Evolutionary conservation across 2,329 filamentous ascomycete genomes (phyloP).

Genomic region (Aspergillus sp.): DNA sequence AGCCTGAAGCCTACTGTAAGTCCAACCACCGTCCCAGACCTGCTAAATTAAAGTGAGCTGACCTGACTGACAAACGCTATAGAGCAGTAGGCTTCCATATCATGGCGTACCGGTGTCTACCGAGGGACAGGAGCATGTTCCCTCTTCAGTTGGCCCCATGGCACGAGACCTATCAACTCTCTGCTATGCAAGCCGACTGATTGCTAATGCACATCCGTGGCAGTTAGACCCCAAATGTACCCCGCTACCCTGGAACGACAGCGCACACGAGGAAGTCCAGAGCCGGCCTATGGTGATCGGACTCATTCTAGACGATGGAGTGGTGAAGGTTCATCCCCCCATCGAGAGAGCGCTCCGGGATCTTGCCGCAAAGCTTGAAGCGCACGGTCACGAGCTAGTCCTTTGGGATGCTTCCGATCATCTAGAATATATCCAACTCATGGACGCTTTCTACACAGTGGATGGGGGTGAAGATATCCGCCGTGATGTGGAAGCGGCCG

Average conservation of each 20-base stretch:
- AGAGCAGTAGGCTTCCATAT: slow-evolving; percentile 62
- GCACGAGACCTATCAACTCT: slow-evolving; percentile 56
- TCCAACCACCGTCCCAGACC: slow-evolving; percentile 11
- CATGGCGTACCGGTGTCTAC: slow-evolving; percentile 61
- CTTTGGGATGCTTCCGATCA: slow-evolving; percentile 57
- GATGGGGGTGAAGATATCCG: slow-evolving; percentile 67
- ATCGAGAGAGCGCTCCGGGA: slow-evolving; percentile 50
- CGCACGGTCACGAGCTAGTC: slow-evolving; percentile 58
- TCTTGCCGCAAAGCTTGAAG: slow-evolving; percentile 39
- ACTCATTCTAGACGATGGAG: slow-evolving; percentile 54
- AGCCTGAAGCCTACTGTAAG: slow-evolving; percentile 49
- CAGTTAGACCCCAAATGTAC: slow-evolving; percentile 55
- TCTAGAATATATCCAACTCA: slow-evolving; percentile 55
- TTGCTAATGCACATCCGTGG: slow-evolving; percentile 56
- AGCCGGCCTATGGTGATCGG: slow-evolving; percentile 53
- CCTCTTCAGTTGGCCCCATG: slow-evolving; percentile 64
- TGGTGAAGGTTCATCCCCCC: slow-evolving; percentile 59
- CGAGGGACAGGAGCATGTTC: slow-evolving; percentile 66
- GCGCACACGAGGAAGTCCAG: slow-evolving; percentile 44
- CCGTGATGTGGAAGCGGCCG: slow-evolving; percentile 54
- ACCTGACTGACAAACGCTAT: slow-evolving; percentile 38
- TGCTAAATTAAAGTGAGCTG: slow-evolving; percentile 29
- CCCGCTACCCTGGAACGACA: slow-evolving; percentile 58
- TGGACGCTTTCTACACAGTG: slow-evolving; percentile 64
- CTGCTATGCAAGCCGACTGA: slow-evolving; percentile 49